Evolutionary conservation across 2,329 filamentous ascomycete species (phyloP).

Genomic region (Cordyceps javanica): DNA sequence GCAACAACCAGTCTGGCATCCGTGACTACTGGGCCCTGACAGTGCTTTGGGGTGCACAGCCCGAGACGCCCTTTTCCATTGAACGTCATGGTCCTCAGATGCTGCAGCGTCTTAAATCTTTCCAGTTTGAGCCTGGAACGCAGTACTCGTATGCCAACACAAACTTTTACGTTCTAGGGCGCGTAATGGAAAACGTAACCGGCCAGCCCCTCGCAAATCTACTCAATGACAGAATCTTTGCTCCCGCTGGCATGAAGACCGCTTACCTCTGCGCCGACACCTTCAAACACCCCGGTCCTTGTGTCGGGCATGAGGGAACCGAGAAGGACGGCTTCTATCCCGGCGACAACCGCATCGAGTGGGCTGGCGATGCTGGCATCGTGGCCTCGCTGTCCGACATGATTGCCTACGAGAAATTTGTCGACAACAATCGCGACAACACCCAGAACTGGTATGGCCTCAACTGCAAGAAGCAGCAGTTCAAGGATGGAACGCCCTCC

Average conservation of each 20-base stretch:
- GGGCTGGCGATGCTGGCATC: conserved; percentile 39
- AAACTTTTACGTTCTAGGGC: conserved; percentile 35
- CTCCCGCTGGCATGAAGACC: conserved; percentile 35
- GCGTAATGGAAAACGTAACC: conserved; percentile 31
- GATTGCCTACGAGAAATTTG: conserved; percentile 37
- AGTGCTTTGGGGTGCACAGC: conserved; percentile 34
- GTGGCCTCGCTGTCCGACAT: conserved; percentile 38
- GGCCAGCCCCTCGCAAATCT: conserved; percentile 28
- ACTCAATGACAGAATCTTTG: conserved; percentile 31
- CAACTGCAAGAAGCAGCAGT: conserved; percentile 15
- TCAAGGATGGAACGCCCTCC: conserved; percentile 29
- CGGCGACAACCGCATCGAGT: conserved; percentile 36
- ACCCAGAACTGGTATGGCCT: conserved; percentile 26
- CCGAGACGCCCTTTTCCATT: conserved; percentile 34
- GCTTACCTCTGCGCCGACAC: conserved; percentile 33
- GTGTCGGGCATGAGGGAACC: conserved; percentile 37
- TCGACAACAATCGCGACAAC: conserved; percentile 27
- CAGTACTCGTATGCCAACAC: conserved; percentile 38
- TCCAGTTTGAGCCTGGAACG: conserved; percentile 37
- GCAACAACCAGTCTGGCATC: conserved; percentile 36
- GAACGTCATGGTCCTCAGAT: conserved; percentile 22
- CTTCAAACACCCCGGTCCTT: conserved; percentile 31
- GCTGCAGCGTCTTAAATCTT: conserved; percentile 26
- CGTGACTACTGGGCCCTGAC: conserved; percentile 41
- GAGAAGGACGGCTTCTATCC: conserved; percentile 30